Conservation (phyloP, 345 rosid species). For the Eucalyptus globulus region DNA sequence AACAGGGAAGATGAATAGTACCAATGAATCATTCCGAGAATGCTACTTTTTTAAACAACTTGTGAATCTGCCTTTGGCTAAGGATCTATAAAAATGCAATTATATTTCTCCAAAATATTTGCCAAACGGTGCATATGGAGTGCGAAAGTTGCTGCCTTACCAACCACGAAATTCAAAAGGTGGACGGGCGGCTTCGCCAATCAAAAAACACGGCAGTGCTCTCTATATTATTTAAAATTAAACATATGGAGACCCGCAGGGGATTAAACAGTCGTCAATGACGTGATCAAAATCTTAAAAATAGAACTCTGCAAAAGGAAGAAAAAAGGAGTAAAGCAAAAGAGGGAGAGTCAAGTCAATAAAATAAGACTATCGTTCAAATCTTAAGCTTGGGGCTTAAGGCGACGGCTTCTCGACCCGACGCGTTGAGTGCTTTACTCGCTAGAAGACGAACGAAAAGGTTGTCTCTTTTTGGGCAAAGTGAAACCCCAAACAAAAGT, state of each 20-base stretch:
- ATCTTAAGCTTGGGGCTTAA: neutral
- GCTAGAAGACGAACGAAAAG: neutral
- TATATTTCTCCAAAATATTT: neutral
- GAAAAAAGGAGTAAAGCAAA: neutral
- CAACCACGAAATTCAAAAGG: neutral
- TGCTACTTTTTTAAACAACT: neutral
- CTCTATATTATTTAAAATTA: neutral
- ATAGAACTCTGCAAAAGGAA: neutral
- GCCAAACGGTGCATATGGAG: neutral
- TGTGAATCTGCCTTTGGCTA: neutral
- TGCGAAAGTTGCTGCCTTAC: neutral
- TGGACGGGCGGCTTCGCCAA: neutral
- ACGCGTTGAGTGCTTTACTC: neutral
- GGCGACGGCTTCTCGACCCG: neutral
- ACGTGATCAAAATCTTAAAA: neutral
- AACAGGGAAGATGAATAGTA: fast-evolving
- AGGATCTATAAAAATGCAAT: neutral
- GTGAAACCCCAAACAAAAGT: neutral
- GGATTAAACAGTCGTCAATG: neutral
- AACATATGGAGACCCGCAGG: neutral
- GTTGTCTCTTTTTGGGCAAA: neutral
- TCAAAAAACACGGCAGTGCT: neutral
- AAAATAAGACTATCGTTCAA: neutral
- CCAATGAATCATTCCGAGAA: neutral
- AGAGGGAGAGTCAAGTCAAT: neutral